Evolutionary conservation across 192 early-diverging fungal species (phyloP).

Genomic region (Podila minutissima): DNA sequence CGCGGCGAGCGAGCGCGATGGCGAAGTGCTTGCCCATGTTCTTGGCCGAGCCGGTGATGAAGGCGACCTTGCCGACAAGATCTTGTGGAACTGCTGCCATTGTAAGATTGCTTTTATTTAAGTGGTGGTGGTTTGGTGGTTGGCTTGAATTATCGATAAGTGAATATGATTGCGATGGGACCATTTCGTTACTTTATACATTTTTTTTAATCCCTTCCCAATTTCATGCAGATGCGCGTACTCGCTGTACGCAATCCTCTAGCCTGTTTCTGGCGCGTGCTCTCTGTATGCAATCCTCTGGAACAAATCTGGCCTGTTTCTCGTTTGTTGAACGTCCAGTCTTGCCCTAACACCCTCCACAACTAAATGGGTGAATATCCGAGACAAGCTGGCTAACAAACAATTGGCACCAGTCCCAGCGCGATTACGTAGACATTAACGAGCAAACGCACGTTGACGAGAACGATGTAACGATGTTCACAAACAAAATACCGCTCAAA

Average conservation of each 20-base stretch:
- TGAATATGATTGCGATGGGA: no score
- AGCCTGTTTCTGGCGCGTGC: not conserved
- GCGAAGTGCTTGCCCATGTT: slow-evolving; percentile 50
- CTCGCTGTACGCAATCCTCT: not conserved
- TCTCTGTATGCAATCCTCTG: no score
- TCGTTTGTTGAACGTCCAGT: not conserved
- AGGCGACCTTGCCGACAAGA: slow-evolving; percentile 52
- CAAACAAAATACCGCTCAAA: no score
- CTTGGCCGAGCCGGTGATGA: slow-evolving; percentile 51
- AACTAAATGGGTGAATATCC: no score
- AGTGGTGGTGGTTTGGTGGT: not conserved
- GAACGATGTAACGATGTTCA: no score
- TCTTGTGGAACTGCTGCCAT: slow-evolving; percentile 11
- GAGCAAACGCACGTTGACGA: no score
- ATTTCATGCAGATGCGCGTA: no score
- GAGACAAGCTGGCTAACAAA: no score
- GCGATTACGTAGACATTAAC: no score
- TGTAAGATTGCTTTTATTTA: not conserved
- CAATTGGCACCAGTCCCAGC: no score
- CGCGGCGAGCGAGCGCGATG: slow-evolving; percentile 38
- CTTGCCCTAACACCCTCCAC: not conserved
- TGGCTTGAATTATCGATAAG: not conserved
- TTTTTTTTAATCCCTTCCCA: no score
- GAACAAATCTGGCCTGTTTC: not conserved
- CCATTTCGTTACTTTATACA: no score